Conservation (phyloP, 2,329 filamentous ascomycete species). For the Stagonosporopsis vannaccii region DNA sequence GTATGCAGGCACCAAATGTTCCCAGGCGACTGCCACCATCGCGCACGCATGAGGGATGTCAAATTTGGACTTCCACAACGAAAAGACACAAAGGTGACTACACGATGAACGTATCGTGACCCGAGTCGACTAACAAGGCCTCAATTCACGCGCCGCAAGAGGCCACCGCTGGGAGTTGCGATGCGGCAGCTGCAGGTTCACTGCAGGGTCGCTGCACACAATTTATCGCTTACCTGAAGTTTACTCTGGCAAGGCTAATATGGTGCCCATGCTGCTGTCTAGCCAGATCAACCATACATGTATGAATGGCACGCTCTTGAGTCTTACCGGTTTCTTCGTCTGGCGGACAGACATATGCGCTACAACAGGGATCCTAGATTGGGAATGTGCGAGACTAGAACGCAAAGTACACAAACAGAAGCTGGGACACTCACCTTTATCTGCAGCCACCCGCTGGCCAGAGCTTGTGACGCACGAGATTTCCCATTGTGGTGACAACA, state of each 20-base stretch:
- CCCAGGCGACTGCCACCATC: neutral
- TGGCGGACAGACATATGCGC: neutral
- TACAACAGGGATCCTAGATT: neutral
- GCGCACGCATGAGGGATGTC: conserved; percentile 3
- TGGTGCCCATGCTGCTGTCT: neutral
- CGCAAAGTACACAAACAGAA: conserved; percentile 31
- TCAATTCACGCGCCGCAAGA: neutral
- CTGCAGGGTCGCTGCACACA: neutral
- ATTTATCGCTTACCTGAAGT: conserved; percentile 4
- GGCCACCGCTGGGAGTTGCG: neutral
- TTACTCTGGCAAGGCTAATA: neutral
- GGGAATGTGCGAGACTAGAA: conserved; percentile 12
- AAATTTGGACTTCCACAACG: conserved; percentile 1
- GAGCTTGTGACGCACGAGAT: conserved; percentile 16
- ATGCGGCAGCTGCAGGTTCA: neutral
- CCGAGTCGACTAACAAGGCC: neutral
- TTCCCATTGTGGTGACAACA: conserved; percentile 11
- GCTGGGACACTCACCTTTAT: conserved; percentile 38
- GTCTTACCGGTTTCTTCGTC: neutral
- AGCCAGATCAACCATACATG: neutral
- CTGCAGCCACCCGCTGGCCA: conserved; percentile 20
- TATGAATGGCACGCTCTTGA: neutral
- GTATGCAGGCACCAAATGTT: conserved; percentile 1
- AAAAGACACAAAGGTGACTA: neutral
- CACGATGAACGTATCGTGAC: neutral